phyloP scores from a whole-genome alignment of 495 filamentous ascomycete species.

The Annulohypoxylon stygium region DNA sequence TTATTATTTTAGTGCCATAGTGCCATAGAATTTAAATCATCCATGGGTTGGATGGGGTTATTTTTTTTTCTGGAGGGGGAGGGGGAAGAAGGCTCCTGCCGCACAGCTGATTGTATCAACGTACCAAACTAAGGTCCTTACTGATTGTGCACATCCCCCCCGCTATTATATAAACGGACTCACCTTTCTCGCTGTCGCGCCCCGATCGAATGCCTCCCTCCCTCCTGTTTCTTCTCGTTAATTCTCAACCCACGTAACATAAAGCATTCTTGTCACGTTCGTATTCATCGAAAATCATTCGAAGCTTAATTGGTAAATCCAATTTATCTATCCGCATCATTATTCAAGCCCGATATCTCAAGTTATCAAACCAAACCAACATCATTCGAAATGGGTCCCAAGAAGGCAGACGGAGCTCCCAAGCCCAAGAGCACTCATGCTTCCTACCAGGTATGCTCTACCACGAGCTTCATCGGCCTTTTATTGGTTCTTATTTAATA shows the following conservation, averaged over 20 bases:
- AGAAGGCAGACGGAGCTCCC: slow-evolving; percentile 69
- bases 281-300: slow-evolving; percentile 20
- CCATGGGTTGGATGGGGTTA: background rate
- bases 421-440: slow-evolving; percentile 70
- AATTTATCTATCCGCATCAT: slow-evolving; percentile 23
- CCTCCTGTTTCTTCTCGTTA: slow-evolving; percentile 55
- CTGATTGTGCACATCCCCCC: slow-evolving; percentile 58
- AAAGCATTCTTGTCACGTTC: slow-evolving; percentile 24
- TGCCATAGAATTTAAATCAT: slow-evolving; percentile 29
- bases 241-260: slow-evolving; percentile 24
- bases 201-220: slow-evolving; percentile 61
- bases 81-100: slow-evolving; percentile 30
- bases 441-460: slow-evolving; percentile 69
- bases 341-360: slow-evolving; percentile 21
- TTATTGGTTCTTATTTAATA: slow-evolving; percentile 43
- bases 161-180: slow-evolving; percentile 63
- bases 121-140: slow-evolving; percentile 43
- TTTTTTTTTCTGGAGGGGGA: slow-evolving; percentile 39
- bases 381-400: slow-evolving; percentile 71
- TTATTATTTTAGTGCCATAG: slow-evolving; percentile 40
- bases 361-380: slow-evolving; percentile 17
- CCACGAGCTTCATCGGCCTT: slow-evolving; percentile 37
- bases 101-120: slow-evolving; percentile 44
- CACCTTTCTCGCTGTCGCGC: slow-evolving; percentile 56
- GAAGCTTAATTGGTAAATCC: slow-evolving; percentile 39